Evolutionary conservation across 805 yeast species (phyloP).

Genomic region (Kazachstania viticola): DNA sequence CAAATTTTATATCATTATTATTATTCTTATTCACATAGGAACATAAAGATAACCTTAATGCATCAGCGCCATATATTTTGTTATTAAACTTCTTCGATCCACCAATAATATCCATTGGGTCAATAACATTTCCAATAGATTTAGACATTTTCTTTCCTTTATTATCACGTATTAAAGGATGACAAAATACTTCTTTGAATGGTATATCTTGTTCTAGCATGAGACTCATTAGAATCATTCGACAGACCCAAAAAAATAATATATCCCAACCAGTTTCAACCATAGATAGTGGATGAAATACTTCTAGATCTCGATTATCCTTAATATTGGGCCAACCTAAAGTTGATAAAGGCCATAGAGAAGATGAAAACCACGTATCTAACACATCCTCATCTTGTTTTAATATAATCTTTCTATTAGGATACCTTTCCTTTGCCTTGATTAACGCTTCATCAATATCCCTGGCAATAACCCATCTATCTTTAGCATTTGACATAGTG

Average conservation of each 20-base stretch:
- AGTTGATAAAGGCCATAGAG: slow-evolving; percentile 93
- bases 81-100: slow-evolving; percentile 85
- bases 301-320: slow-evolving; percentile 65
- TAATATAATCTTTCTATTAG: slow-evolving; percentile 54
- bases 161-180: slow-evolving; percentile 95
- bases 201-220: slow-evolving; percentile 85
- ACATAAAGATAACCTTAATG: slow-evolving; percentile 91
- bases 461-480: slow-evolving; percentile 88
- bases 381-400: slow-evolving; percentile 95
- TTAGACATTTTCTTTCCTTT: slow-evolving; percentile 98
- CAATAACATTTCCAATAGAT: slow-evolving; percentile 91
- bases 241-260: slow-evolving; percentile 93
- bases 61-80: slow-evolving; percentile 98
- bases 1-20: slow-evolving; percentile 92
- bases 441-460: slow-evolving; percentile 64
- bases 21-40: slow-evolving; percentile 97
- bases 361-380: slow-evolving; percentile 99
- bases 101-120: slow-evolving; percentile 82
- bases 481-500: slow-evolving; percentile 34
- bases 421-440: slow-evolving; percentile 64
- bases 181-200: slow-evolving; percentile 92
- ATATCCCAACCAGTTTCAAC: slow-evolving; percentile 99
- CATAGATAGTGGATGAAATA: slow-evolving; percentile 81
- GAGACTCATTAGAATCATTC: slow-evolving; percentile 85
- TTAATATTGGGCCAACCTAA: slow-evolving; percentile 85